A percentile compares a stretch with the other conserved stretches of the same genome.
Conservation (phyloP, 768 basidiomycete species). For the Podaxis sp. region DNA sequence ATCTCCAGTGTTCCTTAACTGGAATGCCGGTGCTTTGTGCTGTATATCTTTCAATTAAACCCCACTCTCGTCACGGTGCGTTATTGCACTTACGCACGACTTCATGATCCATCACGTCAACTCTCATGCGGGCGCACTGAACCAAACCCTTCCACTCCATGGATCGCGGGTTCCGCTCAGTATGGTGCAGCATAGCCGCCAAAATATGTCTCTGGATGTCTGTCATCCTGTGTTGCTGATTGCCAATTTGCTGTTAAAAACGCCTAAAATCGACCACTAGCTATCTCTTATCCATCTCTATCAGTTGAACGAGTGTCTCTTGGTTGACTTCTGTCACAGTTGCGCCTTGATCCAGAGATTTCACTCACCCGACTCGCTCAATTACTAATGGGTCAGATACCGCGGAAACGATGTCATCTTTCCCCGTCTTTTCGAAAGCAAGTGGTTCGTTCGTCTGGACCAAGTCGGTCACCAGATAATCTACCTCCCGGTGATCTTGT, state of each 20-base stretch:
- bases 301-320: slow-evolving; percentile 5
- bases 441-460: not conserved
- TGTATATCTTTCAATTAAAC: not conserved
- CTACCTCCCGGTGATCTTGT: slow-evolving; percentile 1
- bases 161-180: not conserved
- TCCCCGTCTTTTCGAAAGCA: not conserved
- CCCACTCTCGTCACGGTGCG: not conserved
- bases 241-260: not conserved
- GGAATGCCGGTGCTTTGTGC: not conserved
- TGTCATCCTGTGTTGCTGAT: not conserved
- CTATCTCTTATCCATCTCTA: slow-evolving; percentile 14
- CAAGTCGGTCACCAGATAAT: slow-evolving; percentile 13
- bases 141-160: not conserved
- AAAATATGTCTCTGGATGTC: not conserved
- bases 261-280: not conserved
- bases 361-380: not conserved
- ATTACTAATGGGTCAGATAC: not conserved
- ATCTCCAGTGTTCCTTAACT: not conserved
- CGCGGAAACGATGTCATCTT: not conserved
- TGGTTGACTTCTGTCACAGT: not conserved
- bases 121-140: slow-evolving; percentile 19
- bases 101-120: slow-evolving; percentile 25
- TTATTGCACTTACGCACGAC: slow-evolving; percentile 5
- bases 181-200: not conserved
- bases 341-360: not conserved